phyloP scores from a whole-genome alignment of 73 alveolate genomes.

The Durusdinium trenchii region DNA sequence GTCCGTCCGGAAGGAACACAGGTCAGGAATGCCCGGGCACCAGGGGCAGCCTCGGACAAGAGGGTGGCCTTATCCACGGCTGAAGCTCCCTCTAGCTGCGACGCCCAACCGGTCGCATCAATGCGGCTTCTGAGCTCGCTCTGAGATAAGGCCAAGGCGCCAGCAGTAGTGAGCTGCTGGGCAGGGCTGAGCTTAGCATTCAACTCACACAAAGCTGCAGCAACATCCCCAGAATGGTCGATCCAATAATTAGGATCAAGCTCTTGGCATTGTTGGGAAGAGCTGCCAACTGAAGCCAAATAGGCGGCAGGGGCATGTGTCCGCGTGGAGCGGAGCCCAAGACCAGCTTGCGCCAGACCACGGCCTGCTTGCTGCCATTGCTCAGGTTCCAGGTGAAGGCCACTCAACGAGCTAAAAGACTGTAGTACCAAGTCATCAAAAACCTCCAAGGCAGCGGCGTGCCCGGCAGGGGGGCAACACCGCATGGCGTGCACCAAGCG shows the following conservation, averaged over 20 bases:
- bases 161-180: background rate
- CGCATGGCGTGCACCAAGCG: background rate
- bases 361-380: background rate
- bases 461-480: background rate
- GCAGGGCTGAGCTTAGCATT: too few species aligned
- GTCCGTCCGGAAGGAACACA: background rate
- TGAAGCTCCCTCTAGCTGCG: background rate
- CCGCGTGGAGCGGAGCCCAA: background rate
- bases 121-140: background rate
- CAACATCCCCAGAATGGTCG: background rate
- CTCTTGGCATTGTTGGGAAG: background rate
- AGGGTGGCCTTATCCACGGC: background rate
- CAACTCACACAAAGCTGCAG: background rate
- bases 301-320: background rate
- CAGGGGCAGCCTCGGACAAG: background rate
- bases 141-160: background rate
- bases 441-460: background rate
- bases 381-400: background rate
- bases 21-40: background rate
- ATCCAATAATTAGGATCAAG: background rate
- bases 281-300: background rate
- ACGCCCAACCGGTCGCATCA: background rate
- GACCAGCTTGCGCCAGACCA: background rate
- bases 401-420: background rate
- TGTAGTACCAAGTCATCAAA: background rate